A percentile compares a stretch with the other conserved stretches of the same genome.
Evolutionary conservation across 2,329 filamentous ascomycete genomes (phyloP).

Genomic region (Corniculantispora saksenae): DNA sequence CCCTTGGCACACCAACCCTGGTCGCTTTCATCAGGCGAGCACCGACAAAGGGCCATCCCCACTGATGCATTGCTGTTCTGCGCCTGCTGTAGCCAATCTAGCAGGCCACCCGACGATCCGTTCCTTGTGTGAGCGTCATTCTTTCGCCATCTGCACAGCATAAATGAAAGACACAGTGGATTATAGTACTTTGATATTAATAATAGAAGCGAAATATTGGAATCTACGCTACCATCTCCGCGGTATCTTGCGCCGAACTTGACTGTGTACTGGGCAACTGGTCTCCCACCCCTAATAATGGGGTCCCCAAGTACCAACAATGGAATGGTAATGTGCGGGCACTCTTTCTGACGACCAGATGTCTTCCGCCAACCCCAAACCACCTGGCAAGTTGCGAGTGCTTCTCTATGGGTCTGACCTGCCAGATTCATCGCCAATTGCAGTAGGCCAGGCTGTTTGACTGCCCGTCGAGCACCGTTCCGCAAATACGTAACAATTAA

Average conservation of each 20-base stretch:
- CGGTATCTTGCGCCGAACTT: neutral
- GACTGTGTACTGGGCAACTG: too few relatives aligned
- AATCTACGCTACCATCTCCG: neutral
- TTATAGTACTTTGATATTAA: neutral
- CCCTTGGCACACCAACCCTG: neutral
- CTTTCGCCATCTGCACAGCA: neutral
- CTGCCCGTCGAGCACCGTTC: neutral
- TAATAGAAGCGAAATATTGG: neutral
- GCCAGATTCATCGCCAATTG: slow-evolving; percentile 13
- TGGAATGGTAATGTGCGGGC: neutral
- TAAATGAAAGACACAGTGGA: neutral
- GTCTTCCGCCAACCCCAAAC: neutral
- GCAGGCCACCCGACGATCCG: slow-evolving; percentile 15
- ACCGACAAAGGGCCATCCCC: neutral
- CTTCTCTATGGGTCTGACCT: neutral
- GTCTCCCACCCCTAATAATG: neutral
- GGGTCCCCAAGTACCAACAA: too few relatives aligned
- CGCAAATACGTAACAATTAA: neutral
- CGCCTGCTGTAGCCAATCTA: slow-evolving; percentile 7
- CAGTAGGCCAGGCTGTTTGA: neutral
- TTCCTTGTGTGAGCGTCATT: neutral
- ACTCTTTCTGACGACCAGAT: neutral
- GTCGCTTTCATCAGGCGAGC: neutral
- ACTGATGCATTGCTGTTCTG: neutral
- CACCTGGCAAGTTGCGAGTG: too few relatives aligned